Conservation (phyloP, 768 basidiomycete species). For the Hygrophorus russula region DNA sequence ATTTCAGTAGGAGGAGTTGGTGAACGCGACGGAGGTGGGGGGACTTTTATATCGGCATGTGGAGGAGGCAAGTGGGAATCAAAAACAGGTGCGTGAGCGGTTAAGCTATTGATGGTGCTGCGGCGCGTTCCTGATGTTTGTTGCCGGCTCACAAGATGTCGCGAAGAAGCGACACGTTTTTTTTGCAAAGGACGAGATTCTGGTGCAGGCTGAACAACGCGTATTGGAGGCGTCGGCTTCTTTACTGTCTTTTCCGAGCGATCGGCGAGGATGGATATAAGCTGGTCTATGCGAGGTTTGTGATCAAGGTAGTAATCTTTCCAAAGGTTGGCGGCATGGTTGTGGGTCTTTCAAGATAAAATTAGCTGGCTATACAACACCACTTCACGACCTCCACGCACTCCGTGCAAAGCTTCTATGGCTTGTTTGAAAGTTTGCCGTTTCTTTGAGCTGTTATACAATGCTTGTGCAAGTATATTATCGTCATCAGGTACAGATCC, state of each 20-base stretch:
- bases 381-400: slow-evolving; percentile 2
- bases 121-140: slow-evolving; percentile 14
- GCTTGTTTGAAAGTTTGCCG: slow-evolving; percentile 8
- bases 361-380: neutral
- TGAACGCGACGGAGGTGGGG: slow-evolving; percentile 55
- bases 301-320: slow-evolving; percentile 75
- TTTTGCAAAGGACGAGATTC: slow-evolving; percentile 7
- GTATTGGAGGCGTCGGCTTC: slow-evolving; percentile 16
- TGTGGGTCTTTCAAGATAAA: slow-evolving; percentile 26
- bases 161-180: slow-evolving; percentile 14
- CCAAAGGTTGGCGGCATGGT: slow-evolving; percentile 54
- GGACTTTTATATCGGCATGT: slow-evolving; percentile 48
- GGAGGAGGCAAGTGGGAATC: slow-evolving; percentile 43
- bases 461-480: slow-evolving; percentile 39
- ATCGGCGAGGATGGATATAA: slow-evolving; percentile 17
- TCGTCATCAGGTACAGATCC: slow-evolving; percentile 40
- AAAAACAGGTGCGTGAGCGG: slow-evolving; percentile 36
- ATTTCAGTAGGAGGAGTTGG: slow-evolving; percentile 52
- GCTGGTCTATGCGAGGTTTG: slow-evolving; percentile 44
- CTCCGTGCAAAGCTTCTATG: slow-evolving; percentile 8
- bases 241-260: slow-evolving; percentile 10
- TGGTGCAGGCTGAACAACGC: slow-evolving; percentile 15
- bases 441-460: slow-evolving; percentile 12
- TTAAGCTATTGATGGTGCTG: slow-evolving; percentile 51
- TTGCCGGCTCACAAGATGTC: slow-evolving; percentile 13